These are phyloP conservation scores for Pythium aquatile DNA, from an alignment of 352 stramenopile genomes.

Conservation along the genomic window DNA sequence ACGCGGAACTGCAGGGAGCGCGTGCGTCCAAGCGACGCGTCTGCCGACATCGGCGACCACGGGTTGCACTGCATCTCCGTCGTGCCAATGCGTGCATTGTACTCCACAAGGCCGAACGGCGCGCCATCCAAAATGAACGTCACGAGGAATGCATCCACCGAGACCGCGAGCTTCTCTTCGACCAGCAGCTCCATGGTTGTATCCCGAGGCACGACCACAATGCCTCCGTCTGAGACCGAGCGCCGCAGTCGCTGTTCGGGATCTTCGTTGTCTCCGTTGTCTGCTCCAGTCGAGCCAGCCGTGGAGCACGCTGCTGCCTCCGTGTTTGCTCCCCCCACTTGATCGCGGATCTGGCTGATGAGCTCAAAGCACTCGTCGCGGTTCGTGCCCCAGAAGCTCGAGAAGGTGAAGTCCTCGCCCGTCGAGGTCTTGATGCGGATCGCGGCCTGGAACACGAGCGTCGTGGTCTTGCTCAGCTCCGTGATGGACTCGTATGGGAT, in stretches of 20 bases:
- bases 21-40: conserved; percentile 44
- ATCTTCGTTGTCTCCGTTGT: conserved; percentile 11
- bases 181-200: conserved; percentile 75
- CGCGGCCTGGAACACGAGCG: conserved; percentile 76
- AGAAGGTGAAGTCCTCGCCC: conserved; percentile 77
- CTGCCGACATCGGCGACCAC: conserved; percentile 52
- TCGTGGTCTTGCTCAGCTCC: conserved; percentile 78
- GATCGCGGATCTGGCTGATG: conserved; percentile 62
- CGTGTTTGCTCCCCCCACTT: conserved; percentile 26
- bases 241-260: conserved; percentile 18
- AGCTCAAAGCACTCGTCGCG: conserved; percentile 78
- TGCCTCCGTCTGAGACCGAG: conserved; percentile 63
- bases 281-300: not conserved
- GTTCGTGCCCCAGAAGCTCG: conserved; percentile 84
- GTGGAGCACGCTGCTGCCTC: not conserved
- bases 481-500: conserved; percentile 86
- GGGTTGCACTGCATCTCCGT: conserved; percentile 74
- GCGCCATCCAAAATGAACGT: conserved; percentile 66
- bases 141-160: conserved; percentile 68
- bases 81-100: conserved; percentile 52
- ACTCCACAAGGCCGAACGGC: conserved; percentile 66
- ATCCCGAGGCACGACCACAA: conserved; percentile 53
- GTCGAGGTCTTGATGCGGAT: conserved; percentile 65
- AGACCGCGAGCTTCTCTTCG: conserved; percentile 58
- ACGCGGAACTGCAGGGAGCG: conserved; percentile 74